These are phyloP conservation scores for Arachis monticola DNA, from an alignment of 331 rosid species.

Conservation along the genomic window DNA sequence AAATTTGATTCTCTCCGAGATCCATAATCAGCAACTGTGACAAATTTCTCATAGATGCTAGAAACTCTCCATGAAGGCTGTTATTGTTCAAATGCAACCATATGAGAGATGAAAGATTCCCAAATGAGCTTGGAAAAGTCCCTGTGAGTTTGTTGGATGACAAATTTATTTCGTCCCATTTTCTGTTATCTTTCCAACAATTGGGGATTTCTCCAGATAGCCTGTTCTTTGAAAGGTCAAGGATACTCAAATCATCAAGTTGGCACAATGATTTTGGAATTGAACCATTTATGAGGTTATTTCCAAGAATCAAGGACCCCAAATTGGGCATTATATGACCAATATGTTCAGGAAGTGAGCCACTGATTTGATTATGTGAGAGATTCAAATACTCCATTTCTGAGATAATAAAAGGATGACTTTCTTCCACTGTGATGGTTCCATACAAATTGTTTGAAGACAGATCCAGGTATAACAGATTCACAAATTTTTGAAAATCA, in stretches of 20 bases:
- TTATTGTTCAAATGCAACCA: slow-evolving; percentile 18
- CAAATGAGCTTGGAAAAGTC: slow-evolving; percentile 27
- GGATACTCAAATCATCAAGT: neutral
- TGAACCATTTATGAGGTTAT: slow-evolving; percentile 24
- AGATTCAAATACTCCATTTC: slow-evolving; percentile 9
- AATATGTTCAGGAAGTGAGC: slow-evolving; percentile 20
- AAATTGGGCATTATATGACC: slow-evolving; percentile 9
- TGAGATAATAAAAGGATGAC: neutral
- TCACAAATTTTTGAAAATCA: slow-evolving; percentile 1
- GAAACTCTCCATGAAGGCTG: slow-evolving; percentile 27
- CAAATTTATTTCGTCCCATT: neutral
- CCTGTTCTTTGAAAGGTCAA: neutral
- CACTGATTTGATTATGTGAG: slow-evolving; percentile 28
- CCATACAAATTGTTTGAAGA: slow-evolving; percentile 29
- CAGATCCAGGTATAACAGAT: neutral
- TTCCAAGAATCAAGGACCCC: neutral
- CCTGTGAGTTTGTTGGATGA: slow-evolving; percentile 32
- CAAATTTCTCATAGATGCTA: slow-evolving; percentile 8
- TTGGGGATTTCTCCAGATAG: neutral
- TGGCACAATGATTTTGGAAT: neutral
- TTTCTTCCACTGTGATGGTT: neutral
- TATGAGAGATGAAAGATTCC: neutral
- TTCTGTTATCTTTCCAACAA: neutral
- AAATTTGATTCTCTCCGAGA: slow-evolving; percentile 34
- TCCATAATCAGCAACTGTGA: neutral